Evolutionary conservation across 257 asterid genomes (phyloP), one percentile per base, ranked within the genome.

Genomic region (Forsythia viridissima): DNA sequence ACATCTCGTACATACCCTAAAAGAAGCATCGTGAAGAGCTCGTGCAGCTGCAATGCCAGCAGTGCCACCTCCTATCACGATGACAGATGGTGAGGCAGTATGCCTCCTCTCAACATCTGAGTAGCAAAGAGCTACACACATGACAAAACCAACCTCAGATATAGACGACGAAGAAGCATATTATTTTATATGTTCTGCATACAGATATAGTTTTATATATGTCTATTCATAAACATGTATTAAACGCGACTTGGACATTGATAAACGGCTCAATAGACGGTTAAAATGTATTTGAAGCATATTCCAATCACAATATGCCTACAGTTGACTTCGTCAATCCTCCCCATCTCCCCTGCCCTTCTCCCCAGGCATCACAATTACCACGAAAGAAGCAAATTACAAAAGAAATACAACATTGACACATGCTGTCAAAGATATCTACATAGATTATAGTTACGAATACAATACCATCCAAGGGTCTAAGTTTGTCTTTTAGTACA

Each of bases 41-140:
- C 94, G 82, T 5, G 94, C 94, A 37, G 94, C 92, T 71, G 91
- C 87, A 82, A 90, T 80, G 40, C 94, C 94, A 44, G 94, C 89
- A 83, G 88, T 69, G 59, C 94, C 94, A 71, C 88, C 85, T 34
- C 94, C 94, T 7, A 90, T 86, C 73, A 90, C 91, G 46, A 90
- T 85, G 74, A 86, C 94, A 48, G 90, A 85, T 65, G 94, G 94
- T 44, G 90, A 88, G 71, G 83, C 66, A 0, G 52, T 80, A 18
- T 78, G 77, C 75, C 86, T 78, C 80, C 83, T 84, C 73, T 80
- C 88, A 46, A 21, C 75, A 16, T 72, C 77, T 57, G 92, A 88
- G 80, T 74, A 80, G 84, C 87, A 90, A 74, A 77, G 75, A 80
- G 83, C 90, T 90, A 75, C 75, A 59, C 67, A 43, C 51, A 59